A percentile compares a stretch with the other conserved stretches of the same genome.
phyloP scores from a whole-genome alignment of 176 grass and related monocot genomes.

The Olyra latifolia region DNA sequence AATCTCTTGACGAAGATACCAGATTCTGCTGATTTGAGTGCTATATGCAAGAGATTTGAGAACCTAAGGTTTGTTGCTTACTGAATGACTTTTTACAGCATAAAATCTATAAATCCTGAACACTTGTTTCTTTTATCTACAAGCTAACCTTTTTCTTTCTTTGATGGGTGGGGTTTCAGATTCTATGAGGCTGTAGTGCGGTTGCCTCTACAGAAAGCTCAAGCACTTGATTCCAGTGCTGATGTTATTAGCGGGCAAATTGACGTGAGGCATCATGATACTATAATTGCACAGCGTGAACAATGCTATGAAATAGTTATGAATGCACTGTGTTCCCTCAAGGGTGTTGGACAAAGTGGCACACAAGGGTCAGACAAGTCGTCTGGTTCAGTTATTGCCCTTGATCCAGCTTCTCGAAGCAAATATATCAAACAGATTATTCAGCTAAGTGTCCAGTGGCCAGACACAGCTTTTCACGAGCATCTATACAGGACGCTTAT shows the following conservation, averaged over 20 bases:
- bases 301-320: slow-evolving; percentile 90
- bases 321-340: slow-evolving; percentile 71
- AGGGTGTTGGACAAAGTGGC: slow-evolving; percentile 55
- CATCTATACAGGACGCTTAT: slow-evolving; percentile 86
- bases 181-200: slow-evolving; percentile 92
- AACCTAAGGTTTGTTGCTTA: slow-evolving; percentile 68
- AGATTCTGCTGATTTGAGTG: slow-evolving; percentile 78
- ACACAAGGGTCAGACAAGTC: slow-evolving; percentile 31
- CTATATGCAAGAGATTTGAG: slow-evolving; percentile 98
- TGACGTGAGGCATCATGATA: slow-evolving; percentile 55
- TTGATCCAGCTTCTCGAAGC: slow-evolving; percentile 80
- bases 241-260: slow-evolving; percentile 58
- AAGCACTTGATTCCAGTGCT: slow-evolving; percentile 71
- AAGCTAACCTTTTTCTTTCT: slow-evolving; percentile 35
- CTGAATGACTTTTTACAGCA: slow-evolving; percentile 25
- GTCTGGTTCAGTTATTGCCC: slow-evolving; percentile 43
- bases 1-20: slow-evolving; percentile 79
- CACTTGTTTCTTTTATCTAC: neutral
- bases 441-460: slow-evolving; percentile 83
- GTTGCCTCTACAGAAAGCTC: slow-evolving; percentile 85
- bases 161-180: slow-evolving; percentile 40
- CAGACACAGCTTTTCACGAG: slow-evolving; percentile 80
- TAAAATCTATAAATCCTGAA: neutral
- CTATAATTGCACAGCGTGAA: slow-evolving; percentile 52
- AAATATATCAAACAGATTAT: slow-evolving; percentile 87